Evolutionary conservation across 345 rosid species (phyloP).

Genomic region (Eucalyptus cloeziana): DNA sequence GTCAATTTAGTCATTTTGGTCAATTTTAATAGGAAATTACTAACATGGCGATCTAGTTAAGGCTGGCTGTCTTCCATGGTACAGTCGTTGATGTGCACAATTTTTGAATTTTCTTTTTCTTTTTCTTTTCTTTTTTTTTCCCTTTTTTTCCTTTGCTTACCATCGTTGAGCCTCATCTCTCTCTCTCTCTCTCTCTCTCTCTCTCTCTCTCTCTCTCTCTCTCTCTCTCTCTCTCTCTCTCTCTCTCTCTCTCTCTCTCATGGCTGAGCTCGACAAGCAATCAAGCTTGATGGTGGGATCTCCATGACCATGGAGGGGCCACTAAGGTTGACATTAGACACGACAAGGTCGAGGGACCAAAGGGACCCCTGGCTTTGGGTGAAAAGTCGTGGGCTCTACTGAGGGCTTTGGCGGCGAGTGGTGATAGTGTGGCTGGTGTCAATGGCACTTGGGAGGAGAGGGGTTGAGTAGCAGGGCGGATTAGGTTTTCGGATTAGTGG

Average conservation of each 20-base stretch:
- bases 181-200: background rate
- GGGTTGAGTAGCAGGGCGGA: background rate
- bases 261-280: background rate
- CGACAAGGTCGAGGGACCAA: background rate
- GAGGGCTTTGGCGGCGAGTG: background rate
- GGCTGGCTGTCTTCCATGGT: background rate
- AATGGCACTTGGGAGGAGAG: background rate
- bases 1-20: background rate
- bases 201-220: background rate
- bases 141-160: background rate
- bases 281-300: background rate
- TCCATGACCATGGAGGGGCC: background rate
- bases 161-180: background rate
- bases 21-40: background rate
- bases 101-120: background rate
- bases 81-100: accelerated
- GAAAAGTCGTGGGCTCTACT: background rate
- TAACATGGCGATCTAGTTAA: background rate
- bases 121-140: background rate
- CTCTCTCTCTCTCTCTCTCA: background rate
- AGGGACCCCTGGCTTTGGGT: background rate
- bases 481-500: background rate
- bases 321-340: background rate
- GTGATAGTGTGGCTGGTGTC: background rate
- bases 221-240: background rate